Evolutionary conservation across 148 eudicot species (phyloP), one percentile per base, ranked within the genome.

Genomic region (Rhododendron ovatum): DNA sequence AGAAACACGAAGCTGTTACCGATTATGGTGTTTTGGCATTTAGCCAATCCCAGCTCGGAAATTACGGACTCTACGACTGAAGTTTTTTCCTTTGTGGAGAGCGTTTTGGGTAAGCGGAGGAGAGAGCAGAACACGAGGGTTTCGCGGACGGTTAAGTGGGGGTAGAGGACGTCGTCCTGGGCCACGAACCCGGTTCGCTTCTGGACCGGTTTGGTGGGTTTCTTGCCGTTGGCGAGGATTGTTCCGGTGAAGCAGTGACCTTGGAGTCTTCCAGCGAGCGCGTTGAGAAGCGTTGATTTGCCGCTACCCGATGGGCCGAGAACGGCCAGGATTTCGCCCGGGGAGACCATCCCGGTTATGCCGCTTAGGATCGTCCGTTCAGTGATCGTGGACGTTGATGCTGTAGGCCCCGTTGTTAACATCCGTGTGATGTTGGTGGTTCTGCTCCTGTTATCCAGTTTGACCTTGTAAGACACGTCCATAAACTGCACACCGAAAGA

Each of bases 301-400:
- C 98, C 99, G 74, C 99, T 94, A 9, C 99, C 99, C 0, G 99
- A 97, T 57, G 99, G 99, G 24, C 99, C 99, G 0, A 97, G 94
- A 24, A 97, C 88, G 86, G 98, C 98, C 33, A 97, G 84, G 87
- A 97, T 88, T 80, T 94, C 95, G 2, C 99, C 99, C 1, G 99
- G 98, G 41, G 87, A 84, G 0, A 92, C 98, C 86, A 84, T 88
- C 33, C 99, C 99, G 0, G 96, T 94, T 47, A 95, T 89, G 9
- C 92, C 92, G 50, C 90, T 89, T 26, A 97, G 48, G 26, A 97
- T 94, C 0, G 92, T 90, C 1, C 89, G 89, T 81, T 93, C 94
- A 37, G 91, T 87, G 51, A 86, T 61, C 81, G 59, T 67, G n/a
- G 88, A 63, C 87, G 89, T 83, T 45, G 91, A 78, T 83, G 15